Percentiles rank a stretch among this genome's conserved stretches.
Evolutionary conservation across 805 yeast species (phyloP).

Genomic region (Metschnikowia kofuensis): DNA sequence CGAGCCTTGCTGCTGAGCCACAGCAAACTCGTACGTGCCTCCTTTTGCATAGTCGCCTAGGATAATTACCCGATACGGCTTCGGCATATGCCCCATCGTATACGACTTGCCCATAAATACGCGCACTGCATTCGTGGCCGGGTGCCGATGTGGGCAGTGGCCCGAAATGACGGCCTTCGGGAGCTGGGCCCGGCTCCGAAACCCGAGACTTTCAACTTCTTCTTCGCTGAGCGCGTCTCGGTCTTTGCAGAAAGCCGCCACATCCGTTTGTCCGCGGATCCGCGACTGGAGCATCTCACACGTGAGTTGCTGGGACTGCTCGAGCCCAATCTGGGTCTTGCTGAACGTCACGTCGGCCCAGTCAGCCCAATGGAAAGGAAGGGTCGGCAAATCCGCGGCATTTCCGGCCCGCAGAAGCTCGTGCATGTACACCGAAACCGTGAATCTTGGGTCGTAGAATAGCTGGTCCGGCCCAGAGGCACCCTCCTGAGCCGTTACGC

Average conservation of each 20-base stretch:
- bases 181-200: slow-evolving; percentile 22
- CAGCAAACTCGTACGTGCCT: slow-evolving; percentile 30
- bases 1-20: slow-evolving; percentile 13
- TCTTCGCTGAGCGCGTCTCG: slow-evolving; percentile 18
- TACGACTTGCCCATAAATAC: slow-evolving; percentile 22
- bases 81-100: slow-evolving; percentile 21
- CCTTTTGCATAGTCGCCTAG: slow-evolving; percentile 21
- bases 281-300: slow-evolving; percentile 27
- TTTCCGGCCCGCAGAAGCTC: slow-evolving; percentile 18
- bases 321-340: slow-evolving; percentile 17
- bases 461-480: slow-evolving; percentile 19
- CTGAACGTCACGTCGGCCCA: slow-evolving; percentile 47
- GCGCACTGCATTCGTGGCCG: slow-evolving; percentile 14
- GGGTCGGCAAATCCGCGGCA: slow-evolving; percentile 7
- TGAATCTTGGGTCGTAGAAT: slow-evolving; percentile 55
- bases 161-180: slow-evolving; percentile 24
- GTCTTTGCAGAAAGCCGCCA: slow-evolving; percentile 23
- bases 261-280: slow-evolving; percentile 17
- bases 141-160: slow-evolving; percentile 15
- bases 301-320: slow-evolving; percentile 19
- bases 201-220: slow-evolving; percentile 22
- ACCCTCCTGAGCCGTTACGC: neutral
- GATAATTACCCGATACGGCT: slow-evolving; percentile 27
- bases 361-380: slow-evolving; percentile 54
- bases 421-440: slow-evolving; percentile 47